phyloP scores from a whole-genome alignment of 805 yeast species.

The Metschnikowia orientalis region DNA sequence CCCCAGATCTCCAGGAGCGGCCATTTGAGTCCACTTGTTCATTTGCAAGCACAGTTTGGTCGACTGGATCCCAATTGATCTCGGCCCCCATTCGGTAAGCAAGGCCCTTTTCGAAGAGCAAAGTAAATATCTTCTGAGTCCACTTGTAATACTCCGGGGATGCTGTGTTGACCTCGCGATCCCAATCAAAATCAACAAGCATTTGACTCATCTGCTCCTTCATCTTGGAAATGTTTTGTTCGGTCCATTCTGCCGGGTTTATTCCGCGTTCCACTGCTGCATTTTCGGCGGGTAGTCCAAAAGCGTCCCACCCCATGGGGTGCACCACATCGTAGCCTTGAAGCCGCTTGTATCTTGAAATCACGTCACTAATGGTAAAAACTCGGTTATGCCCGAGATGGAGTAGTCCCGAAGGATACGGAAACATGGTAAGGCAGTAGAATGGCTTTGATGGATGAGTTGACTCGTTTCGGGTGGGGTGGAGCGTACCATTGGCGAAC shows the following conservation, averaged over 20 bases:
- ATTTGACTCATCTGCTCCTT: constrained; percentile 71
- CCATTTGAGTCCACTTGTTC: constrained; percentile 95
- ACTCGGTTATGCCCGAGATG: constrained; percentile 96
- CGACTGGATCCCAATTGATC: constrained; percentile 98
- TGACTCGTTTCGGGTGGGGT: constrained; percentile 27
- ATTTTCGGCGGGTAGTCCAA: constrained; percentile 97
- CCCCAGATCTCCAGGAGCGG: constrained; percentile 95
- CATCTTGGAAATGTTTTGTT: constrained; percentile 76
- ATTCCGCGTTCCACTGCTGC: constrained; percentile 88
- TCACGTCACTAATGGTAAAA: constrained; percentile 81
- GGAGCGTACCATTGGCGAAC: constrained; percentile 31
- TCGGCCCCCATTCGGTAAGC: constrained; percentile 86
- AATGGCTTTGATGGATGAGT: constrained; percentile 23
- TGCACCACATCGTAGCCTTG: constrained; percentile 77
- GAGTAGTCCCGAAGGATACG: constrained; percentile 89
- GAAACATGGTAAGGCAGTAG: constrained; percentile 84
- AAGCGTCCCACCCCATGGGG: constrained; percentile 99
- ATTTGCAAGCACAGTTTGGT: constrained; percentile 87
- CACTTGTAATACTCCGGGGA: constrained; percentile 83
- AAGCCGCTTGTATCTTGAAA: constrained; percentile 73
- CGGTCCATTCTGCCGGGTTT: constrained; percentile 82
- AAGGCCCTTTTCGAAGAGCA: constrained; percentile 67
- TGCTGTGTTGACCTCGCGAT: constrained; percentile 81
- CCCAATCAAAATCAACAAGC: constrained; percentile 93
- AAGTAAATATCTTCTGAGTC: constrained; percentile 82